Evolutionary conservation across 1,284 basidiomycete species (phyloP).

Genomic region (Trametes pubescens): DNA sequence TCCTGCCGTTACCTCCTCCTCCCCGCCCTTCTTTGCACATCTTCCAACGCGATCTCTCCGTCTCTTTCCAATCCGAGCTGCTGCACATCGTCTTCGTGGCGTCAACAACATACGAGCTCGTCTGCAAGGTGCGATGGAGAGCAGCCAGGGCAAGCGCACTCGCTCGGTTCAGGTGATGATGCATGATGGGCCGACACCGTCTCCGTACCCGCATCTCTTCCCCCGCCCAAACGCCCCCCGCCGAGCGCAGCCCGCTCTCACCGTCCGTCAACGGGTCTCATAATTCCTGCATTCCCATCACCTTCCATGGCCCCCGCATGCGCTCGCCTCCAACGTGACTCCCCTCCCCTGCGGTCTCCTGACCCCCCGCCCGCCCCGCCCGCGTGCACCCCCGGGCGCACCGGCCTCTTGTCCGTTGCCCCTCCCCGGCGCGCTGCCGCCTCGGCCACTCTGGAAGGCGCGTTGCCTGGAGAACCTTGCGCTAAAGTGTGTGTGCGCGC

Average conservation of each 20-base stretch:
- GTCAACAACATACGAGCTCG: background rate
- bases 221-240: conserved; percentile 7
- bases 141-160: background rate
- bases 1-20: background rate
- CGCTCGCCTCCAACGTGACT: conserved; percentile 15
- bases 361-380: conserved; percentile 2
- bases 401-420: background rate
- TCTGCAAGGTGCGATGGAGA: background rate
- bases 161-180: conserved; percentile 17
- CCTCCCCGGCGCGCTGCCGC: background rate
- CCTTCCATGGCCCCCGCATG: conserved; percentile 1
- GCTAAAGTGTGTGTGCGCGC: too few species aligned
- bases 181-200: background rate
- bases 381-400: conserved; percentile 5
- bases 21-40: background rate
- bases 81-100: background rate
- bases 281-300: conserved; percentile 8
- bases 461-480: background rate
- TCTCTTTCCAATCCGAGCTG: background rate
- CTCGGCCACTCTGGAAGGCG: background rate
- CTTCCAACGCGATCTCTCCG: background rate
- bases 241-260: conserved; percentile 6
- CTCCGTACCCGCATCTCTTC: background rate
- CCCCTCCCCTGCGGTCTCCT: conserved; percentile 14
- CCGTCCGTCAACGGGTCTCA: conserved; percentile 9